Base-by-base conservation (phyloP, 306 rosid genomes). In the Casuarina equisetifolia region DNA sequence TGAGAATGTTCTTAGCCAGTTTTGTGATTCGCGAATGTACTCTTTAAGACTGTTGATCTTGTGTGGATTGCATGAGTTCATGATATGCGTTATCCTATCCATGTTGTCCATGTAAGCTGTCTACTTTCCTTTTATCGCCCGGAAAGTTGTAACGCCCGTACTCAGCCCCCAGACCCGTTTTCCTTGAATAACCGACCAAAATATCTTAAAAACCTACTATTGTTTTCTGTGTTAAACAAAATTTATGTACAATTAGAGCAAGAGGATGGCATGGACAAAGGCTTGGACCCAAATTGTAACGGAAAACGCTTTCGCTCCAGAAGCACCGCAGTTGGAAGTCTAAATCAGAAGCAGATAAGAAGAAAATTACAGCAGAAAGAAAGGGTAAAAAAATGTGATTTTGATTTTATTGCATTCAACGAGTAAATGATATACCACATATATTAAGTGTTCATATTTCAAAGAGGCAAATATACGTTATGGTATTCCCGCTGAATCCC, bases 11-110 rank as follows among this genome's bases (percentile, higher is more conserved):
- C 39, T 51, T 19, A 11, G 0, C 42, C 42, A 9, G 39, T 6
- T 12, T 17, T 39, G 42, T 66, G 44, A 10, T 39, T 12, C 55
- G 74, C 7, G 15, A 38, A 66, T 32, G 73, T 73, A 68, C 5
- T 39, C 76, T 3, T 3, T 51, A 25, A 3, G 39, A 54, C 9
- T 39, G 70, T 38, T 20, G 42, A 69, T 46, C 73, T 76, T 58
- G 64, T 58, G 64, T 20, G 86, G 82, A 73, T 58, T 11, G 17
- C 25, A 40, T 32, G 68, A 15, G 81, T 48, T 57, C 52, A 17
- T 72, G 83, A 66, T 69, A 54, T 52, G 39, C 69, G 73, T 68
- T 82, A 85, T 85, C 88, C 82, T 78, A 85, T 85, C 81, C 13
- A 50, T 66, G 71, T 17, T 42, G 16, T 66, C 50, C 71, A 17